Conservation (phyloP, 352 stramenopile genomes). For the Pythium biforme region DNA sequence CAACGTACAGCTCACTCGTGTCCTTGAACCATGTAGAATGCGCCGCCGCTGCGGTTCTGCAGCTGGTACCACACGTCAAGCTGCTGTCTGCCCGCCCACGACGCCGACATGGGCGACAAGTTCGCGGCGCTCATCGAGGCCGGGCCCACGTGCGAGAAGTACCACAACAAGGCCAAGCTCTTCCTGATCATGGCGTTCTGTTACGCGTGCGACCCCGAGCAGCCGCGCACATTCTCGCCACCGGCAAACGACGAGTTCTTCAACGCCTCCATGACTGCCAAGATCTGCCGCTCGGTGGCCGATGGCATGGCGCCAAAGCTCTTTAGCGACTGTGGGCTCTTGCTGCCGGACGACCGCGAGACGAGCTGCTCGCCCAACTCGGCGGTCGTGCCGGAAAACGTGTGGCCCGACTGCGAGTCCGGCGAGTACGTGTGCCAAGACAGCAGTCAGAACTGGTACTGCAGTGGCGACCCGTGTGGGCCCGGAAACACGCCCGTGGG, state of each 20-base stretch:
- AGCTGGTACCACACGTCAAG: slow-evolving; percentile 63
- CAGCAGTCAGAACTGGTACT: slow-evolving; percentile 49
- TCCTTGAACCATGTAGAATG: slow-evolving; percentile 39
- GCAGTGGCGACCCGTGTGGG: slow-evolving; percentile 44
- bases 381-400: slow-evolving; percentile 46
- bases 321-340: slow-evolving; percentile 66
- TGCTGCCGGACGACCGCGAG: slow-evolving; percentile 55
- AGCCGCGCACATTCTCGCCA: slow-evolving; percentile 30
- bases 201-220: slow-evolving; percentile 29
- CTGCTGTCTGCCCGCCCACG: slow-evolving; percentile 68
- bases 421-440: slow-evolving; percentile 56
- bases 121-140: slow-evolving; percentile 66
- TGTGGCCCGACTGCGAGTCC: slow-evolving; percentile 60
- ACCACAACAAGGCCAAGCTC: slow-evolving; percentile 62
- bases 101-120: slow-evolving; percentile 57
- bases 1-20: too few species aligned
- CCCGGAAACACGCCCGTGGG: slow-evolving; percentile 41
- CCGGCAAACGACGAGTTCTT: slow-evolving; percentile 63
- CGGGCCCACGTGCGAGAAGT: slow-evolving; percentile 64
- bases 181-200: slow-evolving; percentile 37
- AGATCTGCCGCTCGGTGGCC: slow-evolving; percentile 62
- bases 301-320: slow-evolving; percentile 40
- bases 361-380: slow-evolving; percentile 62
- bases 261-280: slow-evolving; percentile 47
- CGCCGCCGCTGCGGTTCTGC: slow-evolving; percentile 66